Evolutionary conservation across 2,329 filamentous ascomycete species (phyloP), one percentile per base, ranked within the genome.

Genomic region (Ophiosphaerella korrae): DNA sequence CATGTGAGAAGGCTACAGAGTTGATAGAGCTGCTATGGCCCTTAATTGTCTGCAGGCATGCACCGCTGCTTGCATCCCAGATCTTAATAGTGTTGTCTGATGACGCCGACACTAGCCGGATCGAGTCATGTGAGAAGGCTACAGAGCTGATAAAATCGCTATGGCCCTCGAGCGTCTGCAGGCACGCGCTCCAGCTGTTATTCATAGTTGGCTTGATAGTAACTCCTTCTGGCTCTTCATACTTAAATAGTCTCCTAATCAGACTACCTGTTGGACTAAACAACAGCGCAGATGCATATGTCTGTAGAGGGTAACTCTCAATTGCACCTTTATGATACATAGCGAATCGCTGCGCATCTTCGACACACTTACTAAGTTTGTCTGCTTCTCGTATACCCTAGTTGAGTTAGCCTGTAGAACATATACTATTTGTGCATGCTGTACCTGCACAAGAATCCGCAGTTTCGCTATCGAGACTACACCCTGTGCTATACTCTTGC

Each of bases 261-360:
- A 53, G 11, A 38, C 60, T 65, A n/a, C 38, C 12, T 23, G 24
- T 45, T 37, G 58, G 63, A 45, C 59, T 60, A 35, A 60, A 66
- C 34, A 63, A 21, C 1, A 68, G 55, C 5, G 57, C 60, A 32
- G 62, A 62, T 29, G 40, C 45, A 48, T 68, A 68, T 44, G 47
- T 21, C 36, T 70, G 64, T 4, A 68, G 52, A 38, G 63, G 62
- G n/a, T 13, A 48, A 24, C 38, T 50, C 47, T 61, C 58, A 26
- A 67, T 66, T 42, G 35, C 38, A 14, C 24, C 13, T 31, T 55
- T 58, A 47, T 60, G 52, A 33, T 57, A 65, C 48, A 59, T 56
- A 23, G 63, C 44, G 42, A 71, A 67, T 42, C 55, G 52, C 5
- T 26, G 36, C 13, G 53, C 51, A 41, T 65, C 60, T 13, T 59